phyloP scores from a whole-genome alignment of 768 basidiomycete genomes.

The Suillus paluster region DNA sequence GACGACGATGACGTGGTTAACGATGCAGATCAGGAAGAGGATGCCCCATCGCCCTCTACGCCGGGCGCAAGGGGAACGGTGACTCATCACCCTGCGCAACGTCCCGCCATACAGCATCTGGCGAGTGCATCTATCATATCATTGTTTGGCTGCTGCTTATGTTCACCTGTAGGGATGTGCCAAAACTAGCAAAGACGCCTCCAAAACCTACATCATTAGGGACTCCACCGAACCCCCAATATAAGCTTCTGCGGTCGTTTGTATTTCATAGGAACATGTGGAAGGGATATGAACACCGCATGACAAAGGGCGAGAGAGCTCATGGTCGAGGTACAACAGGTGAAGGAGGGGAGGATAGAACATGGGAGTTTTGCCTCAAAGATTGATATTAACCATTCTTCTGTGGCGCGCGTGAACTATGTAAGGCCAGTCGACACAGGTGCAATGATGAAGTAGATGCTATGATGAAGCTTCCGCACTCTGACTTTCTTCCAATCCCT shows the following conservation, averaged over 20 bases:
- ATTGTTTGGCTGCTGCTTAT: conserved; percentile 18
- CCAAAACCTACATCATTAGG: conserved; percentile 52
- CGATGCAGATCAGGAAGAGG: conserved; percentile 21
- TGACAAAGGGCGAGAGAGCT: conserved; percentile 87
- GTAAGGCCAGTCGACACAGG: conserved; percentile 12
- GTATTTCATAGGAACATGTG: conserved; percentile 70
- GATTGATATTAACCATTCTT: conserved; percentile 19
- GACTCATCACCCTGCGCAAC: conserved; percentile 86
- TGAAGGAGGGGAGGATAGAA: conserved; percentile 78
- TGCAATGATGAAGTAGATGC: conserved; percentile 8
- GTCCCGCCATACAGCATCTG: conserved; percentile 87
- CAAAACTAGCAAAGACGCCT: conserved; percentile 76
- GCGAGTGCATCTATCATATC: conserved; percentile 42
- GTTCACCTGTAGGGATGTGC: conserved; percentile 62
- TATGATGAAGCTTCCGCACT: conserved; percentile 24
- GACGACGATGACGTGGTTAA: conserved; percentile 44
- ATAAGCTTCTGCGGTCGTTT: conserved; percentile 78
- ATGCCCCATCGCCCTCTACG: conserved; percentile 6
- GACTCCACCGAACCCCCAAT: conserved; percentile 64
- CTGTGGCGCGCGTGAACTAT: conserved; percentile 5
- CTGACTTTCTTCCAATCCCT: conserved; percentile 60
- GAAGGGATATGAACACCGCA: conserved; percentile 90
- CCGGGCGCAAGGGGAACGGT: conserved; percentile 63
- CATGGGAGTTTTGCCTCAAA: conserved; percentile 82
- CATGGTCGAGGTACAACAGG: conserved; percentile 69